Percentiles rank a stretch among this genome's conserved stretches.
These are phyloP conservation scores for Cytidiella melzeri DNA, from an alignment of 768 basidiomycete species.

Conservation along the genomic window DNA sequence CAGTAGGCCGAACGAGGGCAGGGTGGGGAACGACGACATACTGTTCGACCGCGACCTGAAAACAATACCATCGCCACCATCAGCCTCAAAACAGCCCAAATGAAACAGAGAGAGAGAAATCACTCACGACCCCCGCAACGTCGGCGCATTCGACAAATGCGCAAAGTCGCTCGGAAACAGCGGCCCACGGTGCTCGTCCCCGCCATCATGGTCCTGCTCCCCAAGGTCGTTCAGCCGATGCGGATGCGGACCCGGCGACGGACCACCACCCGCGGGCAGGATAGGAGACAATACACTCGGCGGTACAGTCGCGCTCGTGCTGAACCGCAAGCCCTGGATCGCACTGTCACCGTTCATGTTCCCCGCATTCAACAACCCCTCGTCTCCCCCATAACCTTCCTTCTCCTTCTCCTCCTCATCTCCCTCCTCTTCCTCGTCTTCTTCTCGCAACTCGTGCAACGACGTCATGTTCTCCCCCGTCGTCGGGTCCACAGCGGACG, in stretches of 20 bases:
- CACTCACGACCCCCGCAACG: conserved; percentile 48
- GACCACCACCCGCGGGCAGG: conserved; percentile 9
- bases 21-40: conserved; percentile 15
- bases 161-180: conserved; percentile 82
- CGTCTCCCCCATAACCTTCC: no score
- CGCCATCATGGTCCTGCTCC: conserved; percentile 40
- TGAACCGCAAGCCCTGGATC: conserved; percentile 26
- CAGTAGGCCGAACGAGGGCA: conserved; percentile 13
- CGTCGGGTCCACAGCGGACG: conserved; percentile 11
- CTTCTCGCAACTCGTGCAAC: conserved; percentile 20
- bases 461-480: conserved; percentile 15
- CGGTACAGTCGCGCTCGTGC: conserved; percentile 13
- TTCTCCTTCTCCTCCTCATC: no score
- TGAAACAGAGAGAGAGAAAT: neutral
- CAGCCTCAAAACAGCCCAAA: neutral
- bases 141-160: conserved; percentile 57
- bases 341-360: conserved; percentile 35
- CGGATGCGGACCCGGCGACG: conserved; percentile 11
- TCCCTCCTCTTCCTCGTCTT: conserved; percentile 24
- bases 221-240: conserved; percentile 1
- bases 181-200: conserved; percentile 62
- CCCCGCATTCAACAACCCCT: conserved; percentile 18
- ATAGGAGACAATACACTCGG: conserved; percentile 9
- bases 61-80: no score
- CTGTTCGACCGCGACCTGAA: conserved; percentile 24